Percentiles rank a stretch among this genome's conserved stretches.
These are phyloP conservation scores for Penicillium brevicompactum DNA, from an alignment of 2,329 filamentous ascomycete species.

Conservation along the genomic window DNA sequence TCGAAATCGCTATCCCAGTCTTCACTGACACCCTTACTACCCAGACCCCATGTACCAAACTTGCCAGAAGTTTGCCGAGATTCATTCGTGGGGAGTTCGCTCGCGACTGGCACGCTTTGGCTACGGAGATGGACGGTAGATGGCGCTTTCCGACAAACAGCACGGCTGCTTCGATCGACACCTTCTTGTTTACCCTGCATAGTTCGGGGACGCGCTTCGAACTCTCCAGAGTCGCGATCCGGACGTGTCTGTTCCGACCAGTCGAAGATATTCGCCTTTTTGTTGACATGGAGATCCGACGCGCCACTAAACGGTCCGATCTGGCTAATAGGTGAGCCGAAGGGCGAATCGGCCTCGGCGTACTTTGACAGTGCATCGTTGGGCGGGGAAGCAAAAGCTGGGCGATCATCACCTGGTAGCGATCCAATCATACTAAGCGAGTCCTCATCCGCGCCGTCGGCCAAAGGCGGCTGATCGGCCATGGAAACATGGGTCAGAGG, in stretches of 20 bases:
- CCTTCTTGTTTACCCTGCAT: constrained; percentile 64
- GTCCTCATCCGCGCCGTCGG: constrained; percentile 30
- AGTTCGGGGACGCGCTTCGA: constrained; percentile 60
- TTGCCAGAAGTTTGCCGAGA: constrained; percentile 56
- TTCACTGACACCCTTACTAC: constrained; percentile 66
- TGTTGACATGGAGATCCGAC: constrained; percentile 39
- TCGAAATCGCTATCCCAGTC: constrained; percentile 72
- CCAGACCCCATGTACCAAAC: constrained; percentile 68
- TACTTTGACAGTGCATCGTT: constrained; percentile 10
- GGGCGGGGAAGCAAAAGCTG: constrained; percentile 6
- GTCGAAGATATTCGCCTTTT: constrained; percentile 62
- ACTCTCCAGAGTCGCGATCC: constrained; percentile 55
- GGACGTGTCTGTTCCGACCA: constrained; percentile 63
- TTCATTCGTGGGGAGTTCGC: constrained; percentile 53
- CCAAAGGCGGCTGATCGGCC: constrained; percentile 23
- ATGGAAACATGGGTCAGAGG: constrained; percentile 14
- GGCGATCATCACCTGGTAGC: constrained; percentile 27
- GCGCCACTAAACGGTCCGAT: constrained; percentile 15
- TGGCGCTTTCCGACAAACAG: constrained; percentile 58
- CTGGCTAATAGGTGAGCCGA: constrained; percentile 3
- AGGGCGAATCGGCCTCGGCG: background rate
- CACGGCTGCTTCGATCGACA: constrained; percentile 58
- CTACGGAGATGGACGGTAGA: constrained; percentile 65
- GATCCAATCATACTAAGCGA: constrained; percentile 30
- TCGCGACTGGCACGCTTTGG: constrained; percentile 64